These are phyloP conservation scores for Carex scoparia DNA, from an alignment of 176 grass and related monocot species.

Conservation along the genomic window DNA sequence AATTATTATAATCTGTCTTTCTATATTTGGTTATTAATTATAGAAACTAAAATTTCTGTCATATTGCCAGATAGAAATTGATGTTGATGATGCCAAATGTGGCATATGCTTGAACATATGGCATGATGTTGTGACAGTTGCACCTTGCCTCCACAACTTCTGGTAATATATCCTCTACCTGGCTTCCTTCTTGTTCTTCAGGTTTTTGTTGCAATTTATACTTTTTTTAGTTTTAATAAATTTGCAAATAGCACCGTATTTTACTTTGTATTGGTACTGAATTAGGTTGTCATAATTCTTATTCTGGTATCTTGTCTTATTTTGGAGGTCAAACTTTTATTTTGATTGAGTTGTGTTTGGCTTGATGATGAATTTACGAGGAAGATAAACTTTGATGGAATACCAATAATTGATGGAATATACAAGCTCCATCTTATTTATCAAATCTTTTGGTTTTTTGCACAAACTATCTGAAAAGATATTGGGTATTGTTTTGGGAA, in stretches of 20 bases:
- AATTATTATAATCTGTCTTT: neutral
- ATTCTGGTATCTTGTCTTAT: neutral
- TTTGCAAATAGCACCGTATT: neutral
- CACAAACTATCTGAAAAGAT: neutral
- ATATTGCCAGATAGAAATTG: constrained; percentile 56
- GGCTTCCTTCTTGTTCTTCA: neutral
- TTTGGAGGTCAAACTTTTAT: neutral
- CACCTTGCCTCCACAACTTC: constrained; percentile 95
- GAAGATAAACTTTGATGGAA: neutral
- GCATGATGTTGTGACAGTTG: constrained; percentile 98
- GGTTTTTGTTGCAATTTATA: constrained; percentile 6
- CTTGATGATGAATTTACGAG: neutral
- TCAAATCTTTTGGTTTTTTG: neutral
- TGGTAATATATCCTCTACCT: constrained; percentile 38
- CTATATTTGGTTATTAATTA: constrained; percentile 27
- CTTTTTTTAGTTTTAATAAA: neutral
- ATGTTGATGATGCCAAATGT: constrained; percentile 96
- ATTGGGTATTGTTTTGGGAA: neutral
- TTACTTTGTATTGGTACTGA: too few relatives aligned
- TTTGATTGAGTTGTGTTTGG: neutral
- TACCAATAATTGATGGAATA: neutral
- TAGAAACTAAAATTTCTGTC: constrained; percentile 20
- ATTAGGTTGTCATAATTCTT: neutral
- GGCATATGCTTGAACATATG: constrained; percentile 97
- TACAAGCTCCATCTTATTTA: neutral